phyloP scores from a whole-genome alignment of 257 asterid species.

The Anisodus acutangulus region DNA sequence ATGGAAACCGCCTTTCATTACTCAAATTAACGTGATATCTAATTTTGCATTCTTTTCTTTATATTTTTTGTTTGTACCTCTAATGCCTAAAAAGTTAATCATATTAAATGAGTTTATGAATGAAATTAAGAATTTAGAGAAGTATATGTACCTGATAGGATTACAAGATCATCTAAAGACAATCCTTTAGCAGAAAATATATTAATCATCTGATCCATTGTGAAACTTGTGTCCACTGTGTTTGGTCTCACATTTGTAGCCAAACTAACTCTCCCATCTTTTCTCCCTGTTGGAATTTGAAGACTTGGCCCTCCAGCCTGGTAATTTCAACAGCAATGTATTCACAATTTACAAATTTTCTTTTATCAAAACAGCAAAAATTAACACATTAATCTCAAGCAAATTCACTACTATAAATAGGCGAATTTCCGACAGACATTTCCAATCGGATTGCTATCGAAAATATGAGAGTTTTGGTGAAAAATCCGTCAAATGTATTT shows the following conservation, averaged over 20 bases:
- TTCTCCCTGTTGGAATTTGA: slow-evolving; percentile 70
- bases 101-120: not conserved
- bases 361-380: not conserved
- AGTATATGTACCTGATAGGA: slow-evolving; percentile 63
- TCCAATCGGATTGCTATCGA: too few species aligned
- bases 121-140: not conserved
- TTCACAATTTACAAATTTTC: not conserved
- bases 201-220: slow-evolving; percentile 63
- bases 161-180: slow-evolving; percentile 71
- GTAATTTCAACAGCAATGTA: not conserved
- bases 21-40: not conserved
- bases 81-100: not conserved
- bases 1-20: not conserved
- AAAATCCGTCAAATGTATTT: too few species aligned
- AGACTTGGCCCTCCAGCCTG: slow-evolving; percentile 83
- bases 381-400: not conserved
- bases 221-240: slow-evolving; percentile 74
- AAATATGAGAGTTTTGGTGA: too few species aligned
- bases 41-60: not conserved
- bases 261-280: slow-evolving; percentile 60
- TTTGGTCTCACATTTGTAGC: slow-evolving; percentile 78
- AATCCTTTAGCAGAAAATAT: slow-evolving; percentile 64
- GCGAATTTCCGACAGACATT: too few species aligned
- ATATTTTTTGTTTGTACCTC: not conserved
- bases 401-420: not conserved